phyloP scores from a whole-genome alignment of 1,284 basidiomycete genomes.

The Trametes hirsuta region DNA sequence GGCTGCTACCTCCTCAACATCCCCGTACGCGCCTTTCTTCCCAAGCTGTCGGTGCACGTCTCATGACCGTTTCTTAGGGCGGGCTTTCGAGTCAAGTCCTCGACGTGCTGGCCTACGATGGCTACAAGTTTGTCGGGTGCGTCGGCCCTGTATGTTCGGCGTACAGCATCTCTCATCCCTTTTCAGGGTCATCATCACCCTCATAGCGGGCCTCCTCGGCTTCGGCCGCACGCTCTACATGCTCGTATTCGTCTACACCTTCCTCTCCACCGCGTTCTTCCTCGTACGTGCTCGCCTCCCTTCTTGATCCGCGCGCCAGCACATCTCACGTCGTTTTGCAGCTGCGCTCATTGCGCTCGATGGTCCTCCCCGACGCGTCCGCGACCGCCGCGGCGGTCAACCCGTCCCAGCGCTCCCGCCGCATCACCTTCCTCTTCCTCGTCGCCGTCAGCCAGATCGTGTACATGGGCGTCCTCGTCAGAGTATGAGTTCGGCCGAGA shows the following conservation, averaged over 20 bases:
- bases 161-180: constrained; percentile 1
- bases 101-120: constrained; percentile 82
- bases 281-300: constrained; percentile 58
- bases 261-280: constrained; percentile 93
- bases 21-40: constrained; percentile 22
- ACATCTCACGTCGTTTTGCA: no score
- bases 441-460: constrained; percentile 79
- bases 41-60: background rate
- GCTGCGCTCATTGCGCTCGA: constrained; percentile 90
- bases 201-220: constrained; percentile 64
- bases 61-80: constrained; percentile 23
- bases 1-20: constrained; percentile 79
- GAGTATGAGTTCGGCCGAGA: constrained; percentile 41
- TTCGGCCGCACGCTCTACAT: constrained; percentile 69
- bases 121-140: constrained; percentile 97
- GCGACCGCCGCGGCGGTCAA: constrained; percentile 68
- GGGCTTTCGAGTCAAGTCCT: constrained; percentile 69
- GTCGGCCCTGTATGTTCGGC: constrained; percentile 23
- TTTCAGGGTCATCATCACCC: constrained; percentile 70
- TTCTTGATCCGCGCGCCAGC: background rate
- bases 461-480: constrained; percentile 79
- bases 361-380: constrained; percentile 76
- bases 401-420: constrained; percentile 70
- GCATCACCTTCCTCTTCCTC: constrained; percentile 87
- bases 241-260: constrained; percentile 80